Conservation (phyloP, 208 protist genomes). For the Trichomonas vaginalis region DNA sequence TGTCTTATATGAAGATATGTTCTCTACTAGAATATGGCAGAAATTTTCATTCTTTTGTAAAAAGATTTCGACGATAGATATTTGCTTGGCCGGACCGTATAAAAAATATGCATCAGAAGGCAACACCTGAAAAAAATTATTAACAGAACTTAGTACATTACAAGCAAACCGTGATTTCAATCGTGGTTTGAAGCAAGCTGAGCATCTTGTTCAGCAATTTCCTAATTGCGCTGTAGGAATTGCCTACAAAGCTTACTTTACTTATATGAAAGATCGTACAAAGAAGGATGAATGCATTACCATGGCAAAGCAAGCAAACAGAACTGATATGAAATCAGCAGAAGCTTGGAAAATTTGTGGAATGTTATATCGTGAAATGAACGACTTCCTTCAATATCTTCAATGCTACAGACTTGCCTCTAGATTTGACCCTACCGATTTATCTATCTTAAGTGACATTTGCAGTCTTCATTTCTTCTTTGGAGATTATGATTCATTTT, state of each 20-base stretch:
- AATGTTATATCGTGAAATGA: slow-evolving; percentile 6
- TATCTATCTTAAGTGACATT: not conserved
- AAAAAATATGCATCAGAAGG: no score
- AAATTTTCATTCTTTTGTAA: no score
- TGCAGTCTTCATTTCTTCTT: not conserved
- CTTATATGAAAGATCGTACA: not conserved
- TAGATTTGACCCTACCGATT: not conserved
- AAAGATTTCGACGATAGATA: no score
- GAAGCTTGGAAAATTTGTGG: not conserved
- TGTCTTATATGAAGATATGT: no score
- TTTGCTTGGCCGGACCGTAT: no score
- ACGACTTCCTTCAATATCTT: not conserved
- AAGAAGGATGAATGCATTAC: not conserved
- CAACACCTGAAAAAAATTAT: not conserved
- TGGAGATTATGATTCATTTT: not conserved
- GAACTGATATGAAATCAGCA: not conserved
- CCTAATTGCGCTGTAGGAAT: not conserved
- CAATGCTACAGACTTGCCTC: not conserved
- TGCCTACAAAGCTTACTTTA: not conserved
- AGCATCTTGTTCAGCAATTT: not conserved
- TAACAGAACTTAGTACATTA: not conserved
- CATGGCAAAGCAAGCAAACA: not conserved
- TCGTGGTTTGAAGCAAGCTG: not conserved
- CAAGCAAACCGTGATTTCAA: not conserved
- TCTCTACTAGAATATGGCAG: no score